Conservation (phyloP, 2,329 filamentous ascomycete species). For the Ophiostoma piceae region DNA sequence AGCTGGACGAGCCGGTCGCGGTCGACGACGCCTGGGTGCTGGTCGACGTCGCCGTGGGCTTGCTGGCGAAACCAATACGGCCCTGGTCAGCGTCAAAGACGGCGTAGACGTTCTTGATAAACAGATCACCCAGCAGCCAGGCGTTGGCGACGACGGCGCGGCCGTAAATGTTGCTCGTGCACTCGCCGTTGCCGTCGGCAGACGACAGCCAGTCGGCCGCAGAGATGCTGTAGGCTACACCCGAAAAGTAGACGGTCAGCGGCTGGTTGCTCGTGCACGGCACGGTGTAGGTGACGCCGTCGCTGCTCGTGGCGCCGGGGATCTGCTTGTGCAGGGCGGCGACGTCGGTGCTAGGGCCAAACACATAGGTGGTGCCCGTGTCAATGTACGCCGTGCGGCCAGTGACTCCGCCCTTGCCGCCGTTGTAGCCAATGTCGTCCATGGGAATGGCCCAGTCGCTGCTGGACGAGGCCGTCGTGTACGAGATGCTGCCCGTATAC, state of each 20-base stretch:
- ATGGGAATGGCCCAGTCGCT: conserved; percentile 70
- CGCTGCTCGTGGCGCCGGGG: conserved; percentile 52
- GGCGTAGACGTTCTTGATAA: conserved; percentile 83
- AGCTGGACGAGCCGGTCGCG: conserved; percentile 11
- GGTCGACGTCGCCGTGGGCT: conserved; percentile 12
- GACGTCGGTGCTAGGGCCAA: conserved; percentile 64
- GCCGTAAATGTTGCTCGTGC: conserved; percentile 70
- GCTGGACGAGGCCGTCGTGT: conserved; percentile 48
- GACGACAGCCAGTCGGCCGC: conserved; percentile 64
- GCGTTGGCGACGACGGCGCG: conserved; percentile 58
- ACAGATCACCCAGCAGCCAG: conserved; percentile 82
- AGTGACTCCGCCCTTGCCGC: conserved; percentile 52
- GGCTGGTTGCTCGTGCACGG: conserved; percentile 63
- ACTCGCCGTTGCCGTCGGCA: conserved; percentile 39
- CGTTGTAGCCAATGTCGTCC: conserved; percentile 60
- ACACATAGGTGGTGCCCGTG: conserved; percentile 74
- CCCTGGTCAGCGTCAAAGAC: conserved; percentile 72
- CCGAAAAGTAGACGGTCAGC: conserved; percentile 63
- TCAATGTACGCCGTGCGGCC: conserved; percentile 66
- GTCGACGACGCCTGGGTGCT: neutral
- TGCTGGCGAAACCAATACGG: conserved; percentile 42
- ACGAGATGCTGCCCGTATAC: conserved; percentile 63
- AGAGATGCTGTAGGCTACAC: conserved; percentile 60
- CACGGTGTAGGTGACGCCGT: conserved; percentile 60
- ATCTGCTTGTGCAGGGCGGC: conserved; percentile 62